Percentiles rank a stretch among this genome's conserved stretches.
Evolutionary conservation across 352 stramenopile genomes (phyloP).

Genomic region (Phytopythium helicoides): DNA sequence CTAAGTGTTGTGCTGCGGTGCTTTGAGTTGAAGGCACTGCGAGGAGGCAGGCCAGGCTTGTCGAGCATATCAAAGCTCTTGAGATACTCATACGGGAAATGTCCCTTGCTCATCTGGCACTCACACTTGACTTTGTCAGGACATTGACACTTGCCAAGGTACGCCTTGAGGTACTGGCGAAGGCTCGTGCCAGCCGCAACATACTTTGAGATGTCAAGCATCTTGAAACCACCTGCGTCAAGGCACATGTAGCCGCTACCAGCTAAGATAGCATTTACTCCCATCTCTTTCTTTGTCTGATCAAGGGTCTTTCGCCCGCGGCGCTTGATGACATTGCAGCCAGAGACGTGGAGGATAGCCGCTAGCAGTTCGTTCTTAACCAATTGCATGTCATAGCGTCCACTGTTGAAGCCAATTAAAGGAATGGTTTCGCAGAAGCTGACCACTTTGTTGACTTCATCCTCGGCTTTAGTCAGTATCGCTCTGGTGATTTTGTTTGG

Average conservation of each 20-base stretch:
- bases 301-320: too few relatives aligned
- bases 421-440: neutral
- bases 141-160: slow-evolving; percentile 29
- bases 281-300: too few relatives aligned
- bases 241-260: slow-evolving; percentile 26
- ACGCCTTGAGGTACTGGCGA: slow-evolving; percentile 21
- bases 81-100: slow-evolving; percentile 37
- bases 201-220: slow-evolving; percentile 33
- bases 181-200: slow-evolving; percentile 25
- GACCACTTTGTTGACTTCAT: neutral
- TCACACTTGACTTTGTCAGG: slow-evolving; percentile 25
- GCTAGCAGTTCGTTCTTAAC: slow-evolving; percentile 30
- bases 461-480: neutral
- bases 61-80: slow-evolving; percentile 21
- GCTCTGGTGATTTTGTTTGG: too few relatives aligned
- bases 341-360: slow-evolving; percentile 8
- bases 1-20: slow-evolving; percentile 12
- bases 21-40: slow-evolving; percentile 20
- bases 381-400: slow-evolving; percentile 26
- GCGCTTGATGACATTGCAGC: slow-evolving; percentile 24
- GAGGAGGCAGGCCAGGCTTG: slow-evolving; percentile 16
- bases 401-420: slow-evolving; percentile 21
- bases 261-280: too few relatives aligned
- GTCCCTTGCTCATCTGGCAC: slow-evolving; percentile 19
- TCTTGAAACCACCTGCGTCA: slow-evolving; percentile 18